phyloP scores from a whole-genome alignment of 306 rosid species.

The Ammopiptanthus mongolicus region DNA sequence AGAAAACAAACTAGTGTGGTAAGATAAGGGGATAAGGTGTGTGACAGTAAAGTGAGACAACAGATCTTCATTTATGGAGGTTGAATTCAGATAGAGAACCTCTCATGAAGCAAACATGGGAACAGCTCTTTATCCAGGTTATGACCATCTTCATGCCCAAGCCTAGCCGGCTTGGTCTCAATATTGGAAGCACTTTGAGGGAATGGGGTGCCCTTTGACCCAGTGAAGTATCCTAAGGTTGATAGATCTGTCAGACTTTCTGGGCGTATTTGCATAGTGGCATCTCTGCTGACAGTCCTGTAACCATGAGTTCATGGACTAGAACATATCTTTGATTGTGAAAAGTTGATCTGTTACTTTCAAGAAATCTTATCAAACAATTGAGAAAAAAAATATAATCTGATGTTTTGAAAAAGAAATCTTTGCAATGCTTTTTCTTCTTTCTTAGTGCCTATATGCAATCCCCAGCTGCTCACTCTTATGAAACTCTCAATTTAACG shows the following conservation, averaged over 20 bases:
- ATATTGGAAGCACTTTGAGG: constrained; percentile 56
- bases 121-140: background rate
- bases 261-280: constrained; percentile 4
- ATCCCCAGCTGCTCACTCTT: background rate
- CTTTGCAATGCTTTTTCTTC: background rate
- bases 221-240: constrained; percentile 8
- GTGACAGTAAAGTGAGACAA: too few relatives aligned
- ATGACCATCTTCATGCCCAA: constrained; percentile 11
- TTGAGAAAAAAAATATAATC: background rate
- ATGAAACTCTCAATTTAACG: too few relatives aligned
- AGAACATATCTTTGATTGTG: background rate
- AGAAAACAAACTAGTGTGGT: too few relatives aligned
- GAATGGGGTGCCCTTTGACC: constrained; percentile 25
- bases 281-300: constrained; percentile 6
- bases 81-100: background rate
- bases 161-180: constrained; percentile 22
- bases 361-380: background rate
- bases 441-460: background rate
- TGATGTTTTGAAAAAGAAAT: background rate
- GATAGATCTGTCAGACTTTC: background rate
- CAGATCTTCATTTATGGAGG: too few relatives aligned
- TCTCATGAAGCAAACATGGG: constrained; percentile 13
- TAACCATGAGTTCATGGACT: constrained; percentile 6
- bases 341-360: background rate
- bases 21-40: too few relatives aligned